phyloP scores from a whole-genome alignment of 768 basidiomycete species.

The Russula brevipes region DNA sequence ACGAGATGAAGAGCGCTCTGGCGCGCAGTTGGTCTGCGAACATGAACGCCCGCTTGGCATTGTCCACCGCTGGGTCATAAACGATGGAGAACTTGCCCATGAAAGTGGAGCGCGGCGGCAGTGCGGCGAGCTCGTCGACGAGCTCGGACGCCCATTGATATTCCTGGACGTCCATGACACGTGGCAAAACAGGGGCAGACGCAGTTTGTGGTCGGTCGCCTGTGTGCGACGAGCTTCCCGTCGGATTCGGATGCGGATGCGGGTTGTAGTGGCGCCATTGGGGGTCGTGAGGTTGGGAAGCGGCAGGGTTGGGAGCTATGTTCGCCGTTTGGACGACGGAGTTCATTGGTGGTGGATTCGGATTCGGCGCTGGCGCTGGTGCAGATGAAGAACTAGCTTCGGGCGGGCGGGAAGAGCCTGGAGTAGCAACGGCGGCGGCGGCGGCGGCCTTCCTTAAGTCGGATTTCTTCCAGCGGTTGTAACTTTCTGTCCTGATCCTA shows the following conservation, averaged over 20 bases:
- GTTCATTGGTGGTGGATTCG: neutral
- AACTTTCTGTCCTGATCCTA: neutral
- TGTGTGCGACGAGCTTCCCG: neutral
- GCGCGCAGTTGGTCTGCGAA: neutral
- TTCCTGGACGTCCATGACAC: neutral
- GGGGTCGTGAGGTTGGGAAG: neutral
- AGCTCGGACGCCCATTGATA: constrained; percentile 12
- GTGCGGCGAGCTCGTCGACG: neutral
- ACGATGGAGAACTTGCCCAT: constrained; percentile 15
- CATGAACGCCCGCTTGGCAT: neutral
- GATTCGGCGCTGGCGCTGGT: neutral
- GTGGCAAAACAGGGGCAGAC: neutral
- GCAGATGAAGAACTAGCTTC: neutral
- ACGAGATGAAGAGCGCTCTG: constrained; percentile 1
- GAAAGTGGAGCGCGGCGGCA: constrained; percentile 3
- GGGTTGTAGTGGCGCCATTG: neutral
- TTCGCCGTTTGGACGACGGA: too few relatives aligned
- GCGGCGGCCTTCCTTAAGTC: neutral
- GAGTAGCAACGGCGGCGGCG: neutral
- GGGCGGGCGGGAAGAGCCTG: neutral
- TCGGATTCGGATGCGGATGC: neutral
- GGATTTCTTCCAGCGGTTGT: constrained; percentile 3
- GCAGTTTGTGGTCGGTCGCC: neutral
- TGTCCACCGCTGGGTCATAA: constrained; percentile 4
- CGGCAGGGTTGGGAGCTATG: too few relatives aligned